A percentile compares a stretch with the other conserved stretches of the same genome.
phyloP scores from a whole-genome alignment of 129 eudicot species.

The Flaveria trinervia region DNA sequence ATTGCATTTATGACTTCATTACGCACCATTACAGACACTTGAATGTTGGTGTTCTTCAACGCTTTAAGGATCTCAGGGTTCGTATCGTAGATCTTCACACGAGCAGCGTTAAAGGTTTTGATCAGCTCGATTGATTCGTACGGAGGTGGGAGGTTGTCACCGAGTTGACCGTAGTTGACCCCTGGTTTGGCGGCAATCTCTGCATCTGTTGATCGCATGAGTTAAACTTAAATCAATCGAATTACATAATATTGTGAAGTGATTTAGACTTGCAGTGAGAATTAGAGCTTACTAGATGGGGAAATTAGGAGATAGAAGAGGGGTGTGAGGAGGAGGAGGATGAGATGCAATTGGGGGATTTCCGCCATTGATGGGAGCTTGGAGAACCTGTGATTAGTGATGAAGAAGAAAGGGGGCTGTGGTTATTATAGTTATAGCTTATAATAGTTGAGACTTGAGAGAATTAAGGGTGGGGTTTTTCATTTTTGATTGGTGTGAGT shows the following conservation, averaged over 20 bases:
- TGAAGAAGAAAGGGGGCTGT: not conserved
- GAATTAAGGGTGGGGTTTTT: not conserved
- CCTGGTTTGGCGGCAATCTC: not conserved
- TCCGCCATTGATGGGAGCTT: not conserved
- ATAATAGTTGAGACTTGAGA: not conserved
- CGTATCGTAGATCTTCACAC: constrained; percentile 57
- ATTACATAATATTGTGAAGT: too few species aligned
- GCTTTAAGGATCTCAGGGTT: constrained; percentile 68
- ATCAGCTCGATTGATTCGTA: not conserved
- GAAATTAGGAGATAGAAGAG: not conserved
- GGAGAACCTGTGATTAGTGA: not conserved
- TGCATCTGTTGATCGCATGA: not conserved
- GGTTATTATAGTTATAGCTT: too few species aligned
- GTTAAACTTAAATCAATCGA: too few species aligned
- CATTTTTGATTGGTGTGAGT: not conserved
- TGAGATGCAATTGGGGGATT: not conserved
- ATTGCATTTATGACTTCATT: constrained; percentile 53
- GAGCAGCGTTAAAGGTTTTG: not conserved
- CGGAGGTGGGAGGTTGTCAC: not conserved
- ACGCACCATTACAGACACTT: constrained; percentile 73
- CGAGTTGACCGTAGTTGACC: not conserved
- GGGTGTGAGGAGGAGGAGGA: not conserved
- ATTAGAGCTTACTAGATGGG: not conserved
- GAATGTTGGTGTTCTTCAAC: constrained; percentile 51
- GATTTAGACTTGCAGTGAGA: too few species aligned